Percentiles rank a stretch among this genome's conserved stretches.
phyloP scores from a whole-genome alignment of 2,329 filamentous ascomycete genomes.

The Xylariaceae sp. region DNA sequence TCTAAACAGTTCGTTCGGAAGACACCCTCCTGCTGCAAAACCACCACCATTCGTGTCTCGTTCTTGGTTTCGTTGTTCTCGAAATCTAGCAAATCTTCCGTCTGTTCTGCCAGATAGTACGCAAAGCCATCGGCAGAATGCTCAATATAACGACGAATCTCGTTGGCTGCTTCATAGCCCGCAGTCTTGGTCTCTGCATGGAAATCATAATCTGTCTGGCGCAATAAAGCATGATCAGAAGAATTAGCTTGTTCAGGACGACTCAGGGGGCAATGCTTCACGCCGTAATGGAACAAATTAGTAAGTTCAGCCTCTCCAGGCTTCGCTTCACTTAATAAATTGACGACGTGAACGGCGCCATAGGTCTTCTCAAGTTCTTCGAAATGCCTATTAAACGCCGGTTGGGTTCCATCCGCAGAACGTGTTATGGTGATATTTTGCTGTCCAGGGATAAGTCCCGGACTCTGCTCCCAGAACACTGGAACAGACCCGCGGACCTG shows the following conservation, averaged over 20 bases:
- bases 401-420: slow-evolving; percentile 84
- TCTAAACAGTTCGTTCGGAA: slow-evolving; percentile 96
- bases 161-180: slow-evolving; percentile 85
- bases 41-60: slow-evolving; percentile 52
- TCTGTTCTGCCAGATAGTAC: slow-evolving; percentile 80
- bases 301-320: slow-evolving; percentile 81
- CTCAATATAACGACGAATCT: slow-evolving; percentile 74
- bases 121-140: slow-evolving; percentile 79
- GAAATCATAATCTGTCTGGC: slow-evolving; percentile 88
- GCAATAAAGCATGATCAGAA: slow-evolving; percentile 67
- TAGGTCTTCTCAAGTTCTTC: slow-evolving; percentile 80
- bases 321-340: slow-evolving; percentile 87
- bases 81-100: slow-evolving; percentile 47
- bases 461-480: slow-evolving; percentile 93
- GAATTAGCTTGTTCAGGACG: slow-evolving; percentile 49
- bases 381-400: slow-evolving; percentile 94
- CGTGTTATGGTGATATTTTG: slow-evolving; percentile 92
- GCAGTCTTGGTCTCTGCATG: slow-evolving; percentile 86
- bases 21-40: slow-evolving; percentile 89
- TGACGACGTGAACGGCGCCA: slow-evolving; percentile 86
- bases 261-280: slow-evolving; percentile 68
- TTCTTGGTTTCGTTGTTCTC: slow-evolving; percentile 32
- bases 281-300: slow-evolving; percentile 70
- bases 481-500: slow-evolving; percentile 91
- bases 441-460: slow-evolving; percentile 81